Conservation (phyloP, 2,329 filamentous ascomycete genomes). For the Aspergillus sp. region DNA sequence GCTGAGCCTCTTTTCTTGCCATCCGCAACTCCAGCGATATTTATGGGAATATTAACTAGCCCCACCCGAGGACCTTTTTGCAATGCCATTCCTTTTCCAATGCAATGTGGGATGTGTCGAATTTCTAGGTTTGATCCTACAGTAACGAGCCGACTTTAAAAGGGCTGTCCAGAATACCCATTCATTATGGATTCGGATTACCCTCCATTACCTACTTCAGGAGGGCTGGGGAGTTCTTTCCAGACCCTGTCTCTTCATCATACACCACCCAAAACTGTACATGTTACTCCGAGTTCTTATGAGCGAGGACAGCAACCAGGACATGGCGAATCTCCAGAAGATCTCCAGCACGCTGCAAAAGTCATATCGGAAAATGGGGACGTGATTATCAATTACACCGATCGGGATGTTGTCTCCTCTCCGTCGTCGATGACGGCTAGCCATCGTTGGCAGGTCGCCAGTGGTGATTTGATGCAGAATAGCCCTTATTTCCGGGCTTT, state of each 20-base stretch:
- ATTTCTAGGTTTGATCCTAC: not conserved
- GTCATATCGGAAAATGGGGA: conserved; percentile 28
- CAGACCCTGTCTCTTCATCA: conserved; percentile 3
- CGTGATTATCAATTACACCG: conserved; percentile 30
- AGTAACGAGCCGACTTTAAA: not conserved
- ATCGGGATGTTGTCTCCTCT: conserved; percentile 3
- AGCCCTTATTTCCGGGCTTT: conserved; percentile 38
- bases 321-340: not conserved
- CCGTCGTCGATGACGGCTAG: conserved; percentile 2
- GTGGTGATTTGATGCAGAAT: conserved; percentile 22
- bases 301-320: too few relatives aligned
- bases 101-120: too few relatives aligned
- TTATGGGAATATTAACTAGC: too few relatives aligned
- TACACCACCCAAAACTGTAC: not conserved
- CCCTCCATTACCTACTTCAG: conserved; percentile 14
- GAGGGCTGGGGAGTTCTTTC: conserved; percentile 1
- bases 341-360: conserved; percentile 6
- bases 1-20: too few relatives aligned
- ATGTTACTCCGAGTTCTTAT: not conserved
- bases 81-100: too few relatives aligned
- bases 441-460: conserved; percentile 31
- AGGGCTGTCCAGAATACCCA: not conserved
- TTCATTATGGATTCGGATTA: conserved; percentile 19
- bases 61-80: too few relatives aligned
- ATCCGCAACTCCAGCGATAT: too few relatives aligned